Percentiles rank a stretch among this genome's conserved stretches.
These are phyloP conservation scores for Yarrowia keelungensis DNA, from an alignment of 805 yeast genomes.

Conservation along the genomic window DNA sequence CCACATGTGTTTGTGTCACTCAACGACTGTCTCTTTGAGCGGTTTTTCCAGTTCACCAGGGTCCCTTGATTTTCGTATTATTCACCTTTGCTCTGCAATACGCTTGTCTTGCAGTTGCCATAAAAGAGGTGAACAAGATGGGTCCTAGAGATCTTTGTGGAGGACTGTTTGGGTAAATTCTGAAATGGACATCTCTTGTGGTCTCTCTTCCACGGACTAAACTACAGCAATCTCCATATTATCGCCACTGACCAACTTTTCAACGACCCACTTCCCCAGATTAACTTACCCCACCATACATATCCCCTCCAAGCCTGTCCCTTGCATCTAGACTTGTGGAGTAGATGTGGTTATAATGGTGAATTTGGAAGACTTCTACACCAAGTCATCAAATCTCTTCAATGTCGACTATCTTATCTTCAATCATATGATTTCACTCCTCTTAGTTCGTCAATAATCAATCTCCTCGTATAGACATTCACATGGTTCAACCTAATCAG, in stretches of 20 bases:
- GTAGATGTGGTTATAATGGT: background rate
- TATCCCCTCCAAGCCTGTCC: background rate
- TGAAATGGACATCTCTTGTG: too few species aligned
- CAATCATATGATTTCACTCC: too few species aligned
- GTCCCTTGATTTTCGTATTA: background rate
- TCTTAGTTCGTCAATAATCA: background rate
- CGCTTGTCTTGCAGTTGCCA: background rate
- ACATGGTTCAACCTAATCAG: conserved; percentile 19
- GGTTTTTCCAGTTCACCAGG: too few species aligned
- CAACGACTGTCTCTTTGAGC: background rate
- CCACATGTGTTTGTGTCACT: background rate
- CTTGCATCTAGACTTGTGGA: conserved; percentile 7
- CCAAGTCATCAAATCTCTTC: too few species aligned
- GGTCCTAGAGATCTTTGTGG: too few species aligned
- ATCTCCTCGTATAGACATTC: background rate
- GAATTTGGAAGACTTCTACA: too few species aligned
- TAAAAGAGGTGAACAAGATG: too few species aligned
- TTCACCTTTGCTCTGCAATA: conserved; percentile 7
- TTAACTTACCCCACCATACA: conserved; percentile 23
- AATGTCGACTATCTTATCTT: too few species aligned
- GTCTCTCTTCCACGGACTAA: too few species aligned
- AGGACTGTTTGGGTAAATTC: too few species aligned
- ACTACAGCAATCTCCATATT: background rate
- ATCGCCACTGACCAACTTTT: background rate
- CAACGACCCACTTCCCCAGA: background rate